Evolutionary conservation across 768 basidiomycete genomes (phyloP).

Genomic region (Pleurotus sapidus): DNA sequence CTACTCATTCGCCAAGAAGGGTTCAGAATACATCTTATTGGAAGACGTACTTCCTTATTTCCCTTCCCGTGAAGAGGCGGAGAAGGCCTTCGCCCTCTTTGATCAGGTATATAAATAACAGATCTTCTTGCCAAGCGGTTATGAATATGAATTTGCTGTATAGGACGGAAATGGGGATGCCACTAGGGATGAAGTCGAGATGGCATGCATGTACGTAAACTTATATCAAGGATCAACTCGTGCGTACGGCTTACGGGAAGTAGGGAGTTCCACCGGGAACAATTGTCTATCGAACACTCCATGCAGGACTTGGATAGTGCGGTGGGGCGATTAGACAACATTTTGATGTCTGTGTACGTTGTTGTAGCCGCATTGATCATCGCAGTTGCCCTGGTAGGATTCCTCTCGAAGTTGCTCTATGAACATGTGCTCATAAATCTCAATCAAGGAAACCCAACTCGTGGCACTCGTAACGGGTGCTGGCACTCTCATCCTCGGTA

Average conservation of each 20-base stretch:
- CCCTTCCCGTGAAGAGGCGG: conserved; percentile 60
- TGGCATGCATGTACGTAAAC: conserved; percentile 58
- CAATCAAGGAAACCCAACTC: conserved; percentile 63
- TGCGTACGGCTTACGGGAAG: background rate
- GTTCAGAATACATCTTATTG: conserved; percentile 54
- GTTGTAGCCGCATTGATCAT: conserved; percentile 74
- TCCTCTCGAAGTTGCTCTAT: conserved; percentile 6
- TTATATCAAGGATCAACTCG: background rate
- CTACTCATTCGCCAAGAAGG: conserved; percentile 75
- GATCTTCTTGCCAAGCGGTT: too few relatives aligned
- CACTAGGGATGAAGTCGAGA: conserved; percentile 71
- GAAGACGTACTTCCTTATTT: conserved; percentile 76
- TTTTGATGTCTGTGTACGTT: conserved; percentile 78
- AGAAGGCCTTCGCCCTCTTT: conserved; percentile 64
- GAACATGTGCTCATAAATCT: background rate
- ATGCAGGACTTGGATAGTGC: conserved; percentile 92
- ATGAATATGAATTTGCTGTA: background rate
- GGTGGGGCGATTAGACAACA: conserved; percentile 82
- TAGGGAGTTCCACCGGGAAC: conserved; percentile 83
- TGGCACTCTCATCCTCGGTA: conserved; percentile 54
- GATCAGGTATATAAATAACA: conserved; percentile 36
- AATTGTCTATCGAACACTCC: conserved; percentile 77
- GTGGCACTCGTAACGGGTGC: conserved; percentile 75
- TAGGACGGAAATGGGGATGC: conserved; percentile 68
- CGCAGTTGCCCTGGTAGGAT: conserved; percentile 70